phyloP scores from a whole-genome alignment of 345 rosid species.

The Pistacia atlantica region DNA sequence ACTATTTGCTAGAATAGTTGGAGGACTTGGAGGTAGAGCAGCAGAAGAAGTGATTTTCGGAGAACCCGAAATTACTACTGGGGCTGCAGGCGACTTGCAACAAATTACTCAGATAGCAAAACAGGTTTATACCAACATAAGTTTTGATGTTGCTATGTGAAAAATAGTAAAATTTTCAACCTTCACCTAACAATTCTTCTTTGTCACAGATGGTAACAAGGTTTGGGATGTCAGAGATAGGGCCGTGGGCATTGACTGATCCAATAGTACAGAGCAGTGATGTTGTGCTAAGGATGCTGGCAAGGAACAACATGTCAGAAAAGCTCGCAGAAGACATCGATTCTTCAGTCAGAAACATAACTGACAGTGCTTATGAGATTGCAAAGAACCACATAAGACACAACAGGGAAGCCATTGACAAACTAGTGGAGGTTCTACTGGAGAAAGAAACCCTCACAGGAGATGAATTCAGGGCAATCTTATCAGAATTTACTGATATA shows the following conservation, averaged over 20 bases:
- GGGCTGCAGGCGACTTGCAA: constrained; percentile 70
- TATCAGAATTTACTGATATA: constrained; percentile 51
- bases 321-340: constrained; percentile 70
- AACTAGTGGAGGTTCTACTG: constrained; percentile 67
- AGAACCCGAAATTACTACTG: constrained; percentile 69
- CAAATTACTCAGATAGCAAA: constrained; percentile 67
- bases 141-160: neutral
- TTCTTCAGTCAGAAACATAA: constrained; percentile 43
- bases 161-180: too few species aligned
- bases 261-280: constrained; percentile 56
- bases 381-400: constrained; percentile 56
- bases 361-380: constrained; percentile 52
- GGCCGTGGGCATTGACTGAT: constrained; percentile 67
- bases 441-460: constrained; percentile 73
- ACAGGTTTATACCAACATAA: constrained; percentile 43
- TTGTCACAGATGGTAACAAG: constrained; percentile 66
- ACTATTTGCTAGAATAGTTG: constrained; percentile 65
- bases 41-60: constrained; percentile 76
- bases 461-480: constrained; percentile 63
- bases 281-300: constrained; percentile 63
- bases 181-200: neutral
- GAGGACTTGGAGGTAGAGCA: constrained; percentile 80
- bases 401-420: constrained; percentile 70
- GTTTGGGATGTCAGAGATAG: constrained; percentile 79
- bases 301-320: constrained; percentile 70